Base-by-base conservation (phyloP, 2,329 filamentous ascomycete species). In the Aspergillus sp. region DNA sequence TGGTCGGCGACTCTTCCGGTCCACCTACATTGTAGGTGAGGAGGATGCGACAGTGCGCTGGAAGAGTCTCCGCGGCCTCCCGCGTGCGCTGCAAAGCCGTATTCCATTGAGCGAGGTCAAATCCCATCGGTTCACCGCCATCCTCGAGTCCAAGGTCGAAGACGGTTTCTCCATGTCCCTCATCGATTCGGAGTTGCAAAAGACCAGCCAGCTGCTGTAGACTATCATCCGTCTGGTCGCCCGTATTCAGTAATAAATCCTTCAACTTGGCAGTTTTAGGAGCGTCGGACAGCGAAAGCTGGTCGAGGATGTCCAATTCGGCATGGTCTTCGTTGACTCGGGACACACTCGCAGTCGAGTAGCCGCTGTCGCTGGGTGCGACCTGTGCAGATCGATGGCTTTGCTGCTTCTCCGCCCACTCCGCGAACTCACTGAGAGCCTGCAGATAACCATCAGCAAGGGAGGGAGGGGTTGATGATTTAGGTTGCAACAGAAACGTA, bases 321-420 rank as follows among this genome's bases (percentile, higher is more conserved):
- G 90, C 89, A 61, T 90, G 87, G 52, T 93, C 83, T 57, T 87
- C 80, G 31, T 69, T 58, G 30, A 59, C 59, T 38, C 52, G 59
- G 38, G 62, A 60, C 13, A 59, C 54, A 36, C 54, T 62, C 2
- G 58, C 58, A 5, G 64, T 71, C 28, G 64, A 64, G 45, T 70
- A 67, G 30, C 65, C 66, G 52, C 64, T 71, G 45, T 72, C 66
- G 50, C 64, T 68, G 8, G 66, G 63, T 9, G 64, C 58, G 7
- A 63, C 52, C 34, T 68, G 69, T 37, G 51, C 54, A 10, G 62
- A 58, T 34, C 68, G 67, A 27, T 60, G 64, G 26, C 83, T 83
- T 67, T 97, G 93, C 65, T 97, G 90, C 65, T 90, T 86, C 67
- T 97, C 90, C 53, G 96, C 93, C 60, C 96, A 97, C 60, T 98